Evolutionary conservation across 1,284 basidiomycete species (phyloP).

Genomic region (Puccinia triticina): DNA sequence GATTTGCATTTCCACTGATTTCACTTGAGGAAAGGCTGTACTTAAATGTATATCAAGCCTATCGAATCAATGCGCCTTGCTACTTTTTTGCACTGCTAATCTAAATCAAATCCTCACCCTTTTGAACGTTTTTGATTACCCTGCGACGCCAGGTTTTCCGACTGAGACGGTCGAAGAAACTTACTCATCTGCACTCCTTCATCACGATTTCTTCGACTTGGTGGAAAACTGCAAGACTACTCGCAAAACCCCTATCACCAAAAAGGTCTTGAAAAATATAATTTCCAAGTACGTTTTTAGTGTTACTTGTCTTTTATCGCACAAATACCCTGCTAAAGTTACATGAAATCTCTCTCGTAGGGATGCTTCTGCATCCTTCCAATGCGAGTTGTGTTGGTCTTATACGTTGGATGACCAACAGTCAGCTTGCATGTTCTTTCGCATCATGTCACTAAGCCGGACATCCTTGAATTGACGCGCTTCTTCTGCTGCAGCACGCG

Average conservation of each 20-base stretch:
- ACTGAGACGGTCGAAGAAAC: constrained; percentile 38
- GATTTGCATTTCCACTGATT: not conserved
- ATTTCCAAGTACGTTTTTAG: constrained; percentile 12
- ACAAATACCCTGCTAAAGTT: not conserved
- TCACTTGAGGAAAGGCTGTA: not conserved
- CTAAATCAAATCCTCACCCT: not conserved
- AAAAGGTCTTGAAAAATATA: constrained; percentile 31
- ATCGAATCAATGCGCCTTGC: not conserved
- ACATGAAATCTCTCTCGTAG: not conserved
- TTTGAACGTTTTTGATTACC: not conserved
- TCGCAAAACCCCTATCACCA: constrained; percentile 4
- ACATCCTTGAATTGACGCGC: not conserved
- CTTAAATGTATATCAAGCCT: not conserved
- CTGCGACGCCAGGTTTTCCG: constrained; percentile 31
- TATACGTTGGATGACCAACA: not conserved
- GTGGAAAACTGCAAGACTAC: constrained; percentile 31
- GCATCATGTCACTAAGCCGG: not conserved
- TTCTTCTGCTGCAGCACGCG: not conserved
- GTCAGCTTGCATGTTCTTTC: not conserved
- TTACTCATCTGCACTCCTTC: constrained; percentile 49
- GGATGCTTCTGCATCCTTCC: constrained; percentile 26
- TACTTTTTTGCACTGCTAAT: not conserved
- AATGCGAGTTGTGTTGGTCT: constrained; percentile 38
- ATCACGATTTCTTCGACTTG: constrained; percentile 51
- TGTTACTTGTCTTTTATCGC: not conserved